phyloP scores from a whole-genome alignment of 1,139 yeast species.

The Yamadazyma kanchanaburiensis region DNA sequence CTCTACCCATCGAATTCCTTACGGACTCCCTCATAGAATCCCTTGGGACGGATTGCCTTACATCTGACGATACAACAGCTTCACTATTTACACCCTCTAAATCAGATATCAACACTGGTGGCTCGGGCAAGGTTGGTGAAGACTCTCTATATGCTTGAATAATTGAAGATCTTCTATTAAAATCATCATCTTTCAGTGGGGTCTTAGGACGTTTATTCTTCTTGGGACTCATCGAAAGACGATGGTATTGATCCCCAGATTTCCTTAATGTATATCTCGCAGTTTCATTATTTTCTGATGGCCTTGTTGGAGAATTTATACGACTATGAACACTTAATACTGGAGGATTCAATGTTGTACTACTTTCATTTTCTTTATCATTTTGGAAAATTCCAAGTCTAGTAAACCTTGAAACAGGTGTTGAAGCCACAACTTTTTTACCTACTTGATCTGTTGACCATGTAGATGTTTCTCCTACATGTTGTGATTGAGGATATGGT shows the following conservation, averaged over 20 bases:
- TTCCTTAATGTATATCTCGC: constrained; percentile 27
- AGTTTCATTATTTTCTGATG: constrained; percentile 6
- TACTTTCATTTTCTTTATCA: constrained; percentile 20
- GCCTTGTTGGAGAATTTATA: constrained; percentile 11
- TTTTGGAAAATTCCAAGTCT: no score
- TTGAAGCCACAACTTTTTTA: constrained; percentile 26
- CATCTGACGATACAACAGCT: no score
- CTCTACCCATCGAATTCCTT: no score
- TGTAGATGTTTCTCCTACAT: constrained; percentile 35
- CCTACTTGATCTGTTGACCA: constrained; percentile 33
- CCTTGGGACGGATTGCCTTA: no score
- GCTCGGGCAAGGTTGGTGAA: constrained; percentile 51
- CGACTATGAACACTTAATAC: constrained; percentile 16
- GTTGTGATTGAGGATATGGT: constrained; percentile 19
- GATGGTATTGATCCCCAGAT: constrained; percentile 33
- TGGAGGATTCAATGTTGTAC: constrained; percentile 22
- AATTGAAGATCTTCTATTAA: constrained; percentile 35
- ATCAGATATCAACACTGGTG: constrained; percentile 41
- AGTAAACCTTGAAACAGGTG: constrained; percentile 36
- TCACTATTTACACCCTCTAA: no score
- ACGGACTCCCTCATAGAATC: no score
- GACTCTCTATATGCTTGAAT: constrained; percentile 44
- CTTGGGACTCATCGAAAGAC: constrained; percentile 32
- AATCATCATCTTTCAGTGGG: constrained; percentile 15
- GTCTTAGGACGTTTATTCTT: constrained; percentile 19